phyloP scores from a whole-genome alignment of 257 asterid genomes.

The Solanum verrucosum region DNA sequence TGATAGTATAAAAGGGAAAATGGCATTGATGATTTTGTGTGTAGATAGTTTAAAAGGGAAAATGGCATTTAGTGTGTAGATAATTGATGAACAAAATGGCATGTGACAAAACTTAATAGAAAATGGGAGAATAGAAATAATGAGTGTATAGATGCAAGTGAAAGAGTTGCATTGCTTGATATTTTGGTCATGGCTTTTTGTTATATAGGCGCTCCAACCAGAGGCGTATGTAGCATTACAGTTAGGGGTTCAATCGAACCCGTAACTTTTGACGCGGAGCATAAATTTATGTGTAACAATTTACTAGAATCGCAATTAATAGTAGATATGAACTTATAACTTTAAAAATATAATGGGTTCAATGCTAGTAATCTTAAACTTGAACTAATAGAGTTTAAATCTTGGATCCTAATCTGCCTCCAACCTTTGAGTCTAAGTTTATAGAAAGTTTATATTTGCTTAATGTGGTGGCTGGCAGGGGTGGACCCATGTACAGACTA shows the following conservation, averaged over 20 bases:
- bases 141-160: not conserved
- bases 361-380: not conserved
- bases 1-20: not conserved
- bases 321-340: not conserved
- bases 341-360: not conserved
- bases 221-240: not conserved
- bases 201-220: not conserved
- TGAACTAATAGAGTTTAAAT: not conserved
- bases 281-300: not conserved
- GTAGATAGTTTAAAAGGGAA: not conserved
- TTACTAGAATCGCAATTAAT: not conserved
- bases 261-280: not conserved
- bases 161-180: not conserved
- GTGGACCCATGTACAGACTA: not conserved
- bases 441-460: not conserved
- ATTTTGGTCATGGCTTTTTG: not conserved
- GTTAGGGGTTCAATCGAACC: not conserved
- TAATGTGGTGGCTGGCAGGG: not conserved
- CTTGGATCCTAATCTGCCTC: not conserved
- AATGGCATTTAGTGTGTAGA: not conserved
- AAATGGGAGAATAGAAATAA: not conserved
- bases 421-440: not conserved
- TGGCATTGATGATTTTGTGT: not conserved
- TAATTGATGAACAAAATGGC: not conserved
- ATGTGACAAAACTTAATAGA: not conserved